Percentiles rank a stretch among this genome's conserved stretches.
These are phyloP conservation scores for Lycium barbarum DNA, from an alignment of 257 asterid genomes.

Conservation along the genomic window DNA sequence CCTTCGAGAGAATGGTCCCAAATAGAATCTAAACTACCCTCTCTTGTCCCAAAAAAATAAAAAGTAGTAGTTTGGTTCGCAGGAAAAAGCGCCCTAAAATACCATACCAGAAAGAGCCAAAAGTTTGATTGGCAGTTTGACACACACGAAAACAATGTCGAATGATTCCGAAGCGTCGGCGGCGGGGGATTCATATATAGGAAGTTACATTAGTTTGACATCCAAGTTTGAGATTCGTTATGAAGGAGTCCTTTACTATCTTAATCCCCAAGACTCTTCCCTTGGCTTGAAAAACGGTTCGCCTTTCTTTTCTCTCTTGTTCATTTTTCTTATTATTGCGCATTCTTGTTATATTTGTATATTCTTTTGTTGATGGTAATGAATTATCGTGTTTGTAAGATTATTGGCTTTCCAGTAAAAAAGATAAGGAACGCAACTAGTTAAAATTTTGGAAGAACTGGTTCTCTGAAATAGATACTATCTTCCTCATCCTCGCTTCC, in stretches of 20 bases:
- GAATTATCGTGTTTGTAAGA: not conserved
- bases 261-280: slow-evolving; percentile 70
- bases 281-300: slow-evolving; percentile 79
- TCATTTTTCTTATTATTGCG: not conserved
- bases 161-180: slow-evolving; percentile 17
- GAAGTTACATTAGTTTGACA: slow-evolving; percentile 69
- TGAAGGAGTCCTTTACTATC: slow-evolving; percentile 68
- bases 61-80: too few relatives aligned
- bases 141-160: not conserved
- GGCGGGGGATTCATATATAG: slow-evolving; percentile 70
- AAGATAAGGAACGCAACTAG: too few relatives aligned
- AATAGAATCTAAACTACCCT: not conserved
- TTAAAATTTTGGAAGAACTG: too few relatives aligned
- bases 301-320: not conserved
- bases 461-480: too few relatives aligned
- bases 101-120: not conserved
- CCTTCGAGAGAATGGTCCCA: not conserved
- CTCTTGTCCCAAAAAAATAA: not conserved
- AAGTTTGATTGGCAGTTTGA: not conserved
- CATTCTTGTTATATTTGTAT: not conserved
- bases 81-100: too few relatives aligned
- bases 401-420: not conserved
- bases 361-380: not conserved
- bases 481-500: too few relatives aligned
- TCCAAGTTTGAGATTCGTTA: slow-evolving; percentile 85